Evolutionary conservation across 495 filamentous ascomycete species (phyloP).

Genomic region (Penicillium psychrofluorescens): DNA sequence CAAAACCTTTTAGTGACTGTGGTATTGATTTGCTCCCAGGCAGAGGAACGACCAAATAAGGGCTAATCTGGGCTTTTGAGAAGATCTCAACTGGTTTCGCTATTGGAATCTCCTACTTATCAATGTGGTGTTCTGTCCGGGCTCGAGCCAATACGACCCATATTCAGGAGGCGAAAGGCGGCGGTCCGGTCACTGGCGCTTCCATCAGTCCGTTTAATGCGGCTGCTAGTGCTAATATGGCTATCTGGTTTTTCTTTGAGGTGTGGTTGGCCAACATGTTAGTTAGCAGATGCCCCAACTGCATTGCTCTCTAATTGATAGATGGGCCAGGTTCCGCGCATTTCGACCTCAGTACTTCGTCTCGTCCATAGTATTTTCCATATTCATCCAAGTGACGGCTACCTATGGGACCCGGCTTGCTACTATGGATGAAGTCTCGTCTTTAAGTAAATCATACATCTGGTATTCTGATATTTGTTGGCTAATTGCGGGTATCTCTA

Average conservation of each 20-base stretch:
- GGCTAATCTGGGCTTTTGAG: too few species aligned
- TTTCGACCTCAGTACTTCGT: slow-evolving; percentile 7
- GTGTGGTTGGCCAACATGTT: slow-evolving; percentile 4
- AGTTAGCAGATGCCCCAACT: not conserved
- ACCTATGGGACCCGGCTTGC: slow-evolving; percentile 2
- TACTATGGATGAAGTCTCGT: not conserved
- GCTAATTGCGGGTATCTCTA: slow-evolving; percentile 1
- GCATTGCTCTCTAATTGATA: not conserved
- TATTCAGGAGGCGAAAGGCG: too few species aligned
- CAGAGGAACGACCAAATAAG: too few species aligned
- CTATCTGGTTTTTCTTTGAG: slow-evolving; percentile 1
- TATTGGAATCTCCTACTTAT: too few species aligned
- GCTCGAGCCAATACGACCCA: too few species aligned
- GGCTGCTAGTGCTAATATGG: slow-evolving; percentile 2
- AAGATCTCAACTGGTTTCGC: too few species aligned
- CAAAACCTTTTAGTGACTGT: slow-evolving; percentile 1
- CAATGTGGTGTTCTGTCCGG: too few species aligned
- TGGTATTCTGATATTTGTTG: too few species aligned
- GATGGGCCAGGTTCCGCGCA: slow-evolving; percentile 2
- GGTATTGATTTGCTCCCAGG: not conserved
- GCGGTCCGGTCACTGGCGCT: slow-evolving; percentile 1
- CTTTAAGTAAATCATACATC: too few species aligned
- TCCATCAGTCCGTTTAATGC: not conserved
- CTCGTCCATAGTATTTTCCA: slow-evolving; percentile 2
- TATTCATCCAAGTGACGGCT: slow-evolving; percentile 3